Conservation (phyloP, 257 asterid genomes). For the Buddleja alternifolia region DNA sequence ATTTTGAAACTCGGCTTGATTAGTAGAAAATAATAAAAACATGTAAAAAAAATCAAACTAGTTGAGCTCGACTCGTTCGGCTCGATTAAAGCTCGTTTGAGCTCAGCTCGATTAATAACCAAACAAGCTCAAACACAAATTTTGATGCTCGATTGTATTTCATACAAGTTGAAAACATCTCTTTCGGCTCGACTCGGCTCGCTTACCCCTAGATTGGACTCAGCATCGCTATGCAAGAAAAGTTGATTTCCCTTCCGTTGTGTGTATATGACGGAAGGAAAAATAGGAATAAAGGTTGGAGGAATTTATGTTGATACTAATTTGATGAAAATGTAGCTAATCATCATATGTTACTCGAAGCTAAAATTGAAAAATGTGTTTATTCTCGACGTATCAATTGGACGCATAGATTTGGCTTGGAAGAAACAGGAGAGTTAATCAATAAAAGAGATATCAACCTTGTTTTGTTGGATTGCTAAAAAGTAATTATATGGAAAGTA, state of each 20-base stretch:
- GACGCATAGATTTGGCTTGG: background rate
- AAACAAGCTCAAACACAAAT: too few relatives aligned
- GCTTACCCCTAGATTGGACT: background rate
- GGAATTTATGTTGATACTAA: background rate
- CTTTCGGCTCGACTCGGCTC: too few relatives aligned
- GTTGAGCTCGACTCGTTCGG: too few relatives aligned
- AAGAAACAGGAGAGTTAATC: background rate
- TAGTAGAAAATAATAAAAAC: too few relatives aligned
- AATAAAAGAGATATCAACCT: background rate
- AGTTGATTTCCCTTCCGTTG: background rate
- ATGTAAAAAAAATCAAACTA: too few relatives aligned
- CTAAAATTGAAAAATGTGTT: background rate
- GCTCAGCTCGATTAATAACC: too few relatives aligned
- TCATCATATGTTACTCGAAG: background rate
- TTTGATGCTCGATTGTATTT: too few relatives aligned
- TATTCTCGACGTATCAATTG: too few relatives aligned
- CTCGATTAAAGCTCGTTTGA: too few relatives aligned
- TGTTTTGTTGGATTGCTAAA: background rate
- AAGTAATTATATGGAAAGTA: too few relatives aligned
- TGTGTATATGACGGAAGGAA: background rate
- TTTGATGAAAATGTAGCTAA: background rate
- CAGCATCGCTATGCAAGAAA: background rate
- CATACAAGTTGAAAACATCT: too few relatives aligned
- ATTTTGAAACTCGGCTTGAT: too few relatives aligned
- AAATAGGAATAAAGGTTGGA: background rate